Base-by-base conservation (phyloP, 1,284 basidiomycete genomes). In the Ceraceosorus bombacis region DNA sequence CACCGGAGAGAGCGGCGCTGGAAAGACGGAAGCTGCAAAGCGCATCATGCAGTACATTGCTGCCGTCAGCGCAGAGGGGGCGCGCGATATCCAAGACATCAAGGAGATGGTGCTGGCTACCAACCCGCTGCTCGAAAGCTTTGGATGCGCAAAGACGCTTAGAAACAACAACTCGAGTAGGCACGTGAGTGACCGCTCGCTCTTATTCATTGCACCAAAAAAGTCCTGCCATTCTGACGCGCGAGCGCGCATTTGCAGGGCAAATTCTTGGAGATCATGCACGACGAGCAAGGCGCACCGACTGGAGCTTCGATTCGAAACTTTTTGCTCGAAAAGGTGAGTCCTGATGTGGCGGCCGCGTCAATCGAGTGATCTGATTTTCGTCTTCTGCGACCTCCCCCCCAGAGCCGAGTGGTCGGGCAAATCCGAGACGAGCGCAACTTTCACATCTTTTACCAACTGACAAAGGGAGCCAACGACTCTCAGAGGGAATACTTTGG, bases 21-120 rank as follows among this genome's bases (percentile, higher is more conserved):
- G 73, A 41, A 74, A 76, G 65, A 76, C 73, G n/a, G 72, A 73
- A 60, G 72, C 70, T 41, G 73, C 71, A 12, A 74, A 74, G 57
- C 70, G 92, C 60, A 98, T 99, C 80, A 99, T 99, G 95, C 93
- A 98, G 80, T 99, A 98, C 78, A 96, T 98, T 68, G 95, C 95
- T 9, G 95, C 90, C 5, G 95, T 98, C 2, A 91, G 90, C 43
- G 89, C 89, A 58, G 78, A 78, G 15, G 87, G 88, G 2, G 84
- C 86, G 65, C 58, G 58, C 57, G 72, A 78, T 40, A 97, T 98
- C 66, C 89, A 94, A 77, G 88, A 92, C 78, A 93, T 98, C 79
- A 97, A 98, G 82, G 93, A 98, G 76, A 99, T 99, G 95, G 95
- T 98, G n/a, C 82, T 99, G 49, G 95, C 95, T 7, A 99, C 95